Evolutionary conservation across 257 asterid species (phyloP).

Genomic region (Rubia yunnanensis): DNA sequence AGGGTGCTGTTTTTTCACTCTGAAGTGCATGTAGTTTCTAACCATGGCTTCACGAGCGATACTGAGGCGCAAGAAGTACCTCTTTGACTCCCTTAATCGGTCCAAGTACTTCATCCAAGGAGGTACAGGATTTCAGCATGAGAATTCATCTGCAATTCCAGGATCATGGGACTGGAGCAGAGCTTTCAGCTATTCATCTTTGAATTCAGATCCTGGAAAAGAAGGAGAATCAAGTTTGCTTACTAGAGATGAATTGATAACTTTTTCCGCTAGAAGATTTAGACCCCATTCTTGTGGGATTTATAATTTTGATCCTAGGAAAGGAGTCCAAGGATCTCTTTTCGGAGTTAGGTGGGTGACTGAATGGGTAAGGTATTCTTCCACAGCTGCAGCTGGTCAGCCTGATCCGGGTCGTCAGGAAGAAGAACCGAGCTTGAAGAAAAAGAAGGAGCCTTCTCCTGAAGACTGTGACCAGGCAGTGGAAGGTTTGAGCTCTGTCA

Average conservation of each 20-base stretch:
- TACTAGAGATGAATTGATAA: constrained; percentile 20
- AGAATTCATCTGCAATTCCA: constrained; percentile 24
- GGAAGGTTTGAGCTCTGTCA: constrained; percentile 77
- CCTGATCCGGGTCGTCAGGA: constrained; percentile 39
- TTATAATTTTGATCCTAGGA: constrained; percentile 24
- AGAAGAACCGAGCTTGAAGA: constrained; percentile 46
- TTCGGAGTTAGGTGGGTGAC: constrained; percentile 42
- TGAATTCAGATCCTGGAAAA: constrained; percentile 21
- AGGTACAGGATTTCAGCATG: constrained; percentile 38
- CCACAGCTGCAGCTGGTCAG: constrained; percentile 63
- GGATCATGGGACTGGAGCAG: constrained; percentile 34
- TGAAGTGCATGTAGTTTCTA: constrained; percentile 29
- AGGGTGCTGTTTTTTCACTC: constrained; percentile 5
- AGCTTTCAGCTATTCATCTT: constrained; percentile 28
- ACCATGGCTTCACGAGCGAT: constrained; percentile 82
- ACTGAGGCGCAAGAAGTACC: constrained; percentile 42
- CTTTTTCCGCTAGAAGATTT: constrained; percentile 18
- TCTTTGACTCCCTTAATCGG: constrained; percentile 40
- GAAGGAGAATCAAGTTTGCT: constrained; percentile 24
- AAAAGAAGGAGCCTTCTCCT: constrained; percentile 90
- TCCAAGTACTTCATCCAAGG: constrained; percentile 30
- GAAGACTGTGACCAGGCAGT: constrained; percentile 99
- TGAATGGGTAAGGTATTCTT: constrained; percentile 37
- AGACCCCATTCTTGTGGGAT: constrained; percentile 21
- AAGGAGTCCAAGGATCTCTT: constrained; percentile 30